Evolutionary conservation across 352 stramenopile genomes (phyloP).

Genomic region (Peronospora tabacina): DNA sequence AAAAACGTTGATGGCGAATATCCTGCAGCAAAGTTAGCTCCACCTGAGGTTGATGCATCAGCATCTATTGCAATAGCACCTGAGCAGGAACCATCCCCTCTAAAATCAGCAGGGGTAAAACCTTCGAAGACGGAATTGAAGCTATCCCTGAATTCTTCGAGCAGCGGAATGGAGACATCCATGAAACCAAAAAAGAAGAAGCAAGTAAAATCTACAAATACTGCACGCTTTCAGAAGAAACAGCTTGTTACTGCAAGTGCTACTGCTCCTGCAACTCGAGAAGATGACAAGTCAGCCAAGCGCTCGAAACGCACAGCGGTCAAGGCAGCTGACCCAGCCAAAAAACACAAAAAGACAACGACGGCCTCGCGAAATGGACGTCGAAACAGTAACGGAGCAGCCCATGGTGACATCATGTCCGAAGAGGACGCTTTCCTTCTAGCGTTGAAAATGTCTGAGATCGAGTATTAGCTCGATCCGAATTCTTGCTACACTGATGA

Average conservation of each 20-base stretch:
- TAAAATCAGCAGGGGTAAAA: background rate
- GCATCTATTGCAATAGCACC: background rate
- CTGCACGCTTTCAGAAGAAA: background rate
- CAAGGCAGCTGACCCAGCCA: conserved; percentile 8
- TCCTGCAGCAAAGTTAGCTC: background rate
- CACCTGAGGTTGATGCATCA: background rate
- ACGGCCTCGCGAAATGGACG: conserved; percentile 5
- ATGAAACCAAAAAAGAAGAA: conserved; percentile 1
- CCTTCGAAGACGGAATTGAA: background rate
- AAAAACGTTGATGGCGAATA: conserved; percentile 3
- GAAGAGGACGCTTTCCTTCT: conserved; percentile 34
- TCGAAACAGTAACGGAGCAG: conserved; percentile 8
- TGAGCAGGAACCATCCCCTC: background rate
- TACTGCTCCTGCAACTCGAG: conserved; percentile 1
- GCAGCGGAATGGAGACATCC: background rate
- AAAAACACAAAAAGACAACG: conserved; percentile 21
- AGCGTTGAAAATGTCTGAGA: conserved; percentile 33
- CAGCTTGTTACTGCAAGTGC: conserved; percentile 4
- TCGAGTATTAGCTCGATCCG: conserved; percentile 28
- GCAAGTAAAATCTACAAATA: background rate
- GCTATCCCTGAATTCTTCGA: background rate
- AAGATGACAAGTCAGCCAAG: conserved; percentile 14
- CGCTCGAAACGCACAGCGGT: conserved; percentile 10
- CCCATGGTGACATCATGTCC: conserved; percentile 19
- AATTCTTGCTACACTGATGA: too few relatives aligned